A percentile compares a stretch with the other conserved stretches of the same genome.
Conservation (phyloP, 23 red algal genomes). For the Gracilariopsis chorda region DNA sequence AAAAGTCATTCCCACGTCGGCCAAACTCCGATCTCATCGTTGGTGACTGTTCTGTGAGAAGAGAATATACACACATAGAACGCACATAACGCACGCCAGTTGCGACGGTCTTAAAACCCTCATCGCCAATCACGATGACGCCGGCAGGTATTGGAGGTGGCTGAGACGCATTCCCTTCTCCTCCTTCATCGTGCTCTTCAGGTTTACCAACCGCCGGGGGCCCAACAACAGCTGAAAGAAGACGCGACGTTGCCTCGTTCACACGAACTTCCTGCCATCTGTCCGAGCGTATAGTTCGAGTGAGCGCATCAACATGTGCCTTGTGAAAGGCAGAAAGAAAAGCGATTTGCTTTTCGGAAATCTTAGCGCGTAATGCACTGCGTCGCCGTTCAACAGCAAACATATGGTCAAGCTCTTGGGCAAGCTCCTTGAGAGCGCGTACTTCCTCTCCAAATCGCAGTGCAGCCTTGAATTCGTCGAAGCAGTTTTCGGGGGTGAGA, state of each 20-base stretch:
- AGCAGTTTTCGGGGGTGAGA: slow-evolving; percentile 30
- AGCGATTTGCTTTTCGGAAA: slow-evolving; percentile 50
- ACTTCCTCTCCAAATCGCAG: slow-evolving; percentile 46
- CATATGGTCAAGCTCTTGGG: slow-evolving; percentile 16
- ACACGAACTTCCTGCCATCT: slow-evolving; percentile 53
- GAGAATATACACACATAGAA: slow-evolving; percentile 60
- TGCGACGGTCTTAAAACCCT: slow-evolving; percentile 57
- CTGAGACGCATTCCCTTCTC: neutral
- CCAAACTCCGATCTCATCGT: slow-evolving; percentile 48
- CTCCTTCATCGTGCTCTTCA: neutral
- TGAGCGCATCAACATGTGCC: slow-evolving; percentile 62
- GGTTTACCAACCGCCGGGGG: neutral
- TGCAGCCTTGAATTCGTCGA: slow-evolving; percentile 62
- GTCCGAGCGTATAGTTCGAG: slow-evolving; percentile 36
- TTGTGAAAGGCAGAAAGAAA: slow-evolving; percentile 59
- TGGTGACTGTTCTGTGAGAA: slow-evolving; percentile 49
- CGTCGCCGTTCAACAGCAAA: slow-evolving; percentile 24
- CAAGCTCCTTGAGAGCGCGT: slow-evolving; percentile 23
- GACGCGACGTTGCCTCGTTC: neutral
- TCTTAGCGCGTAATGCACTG: slow-evolving; percentile 40
- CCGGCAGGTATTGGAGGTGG: neutral
- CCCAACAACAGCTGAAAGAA: slow-evolving; percentile 22
- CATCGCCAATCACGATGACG: slow-evolving; percentile 11
- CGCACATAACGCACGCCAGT: slow-evolving; percentile 48
- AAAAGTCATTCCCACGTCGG: slow-evolving; percentile 49